Conservation (phyloP, 306 rosid species). For the Chamaecrista fasciculata region DNA sequence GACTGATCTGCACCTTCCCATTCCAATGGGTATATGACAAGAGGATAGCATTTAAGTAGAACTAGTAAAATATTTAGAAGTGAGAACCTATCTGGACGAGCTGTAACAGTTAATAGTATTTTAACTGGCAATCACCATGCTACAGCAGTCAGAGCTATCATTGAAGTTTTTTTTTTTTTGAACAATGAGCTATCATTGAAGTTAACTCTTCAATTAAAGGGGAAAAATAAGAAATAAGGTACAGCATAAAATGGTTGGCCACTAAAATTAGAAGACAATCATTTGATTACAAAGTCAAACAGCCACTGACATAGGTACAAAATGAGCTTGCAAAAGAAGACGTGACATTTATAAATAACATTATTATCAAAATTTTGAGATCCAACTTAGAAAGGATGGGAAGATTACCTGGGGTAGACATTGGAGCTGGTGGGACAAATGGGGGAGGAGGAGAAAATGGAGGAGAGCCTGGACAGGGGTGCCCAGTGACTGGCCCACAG, state of each 20-base stretch:
- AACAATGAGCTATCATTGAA: no score
- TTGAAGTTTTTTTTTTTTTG: no score
- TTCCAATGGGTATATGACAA: neutral
- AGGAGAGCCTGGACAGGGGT: slow-evolving; percentile 98
- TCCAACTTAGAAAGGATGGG: slow-evolving; percentile 9
- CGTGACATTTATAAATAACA: neutral
- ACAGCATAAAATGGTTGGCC: neutral
- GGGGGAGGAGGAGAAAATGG: slow-evolving; percentile 99
- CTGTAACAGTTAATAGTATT: slow-evolving; percentile 6
- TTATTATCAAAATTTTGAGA: slow-evolving; percentile 1
- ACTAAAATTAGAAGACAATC: neutral
- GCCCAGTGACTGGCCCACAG: slow-evolving; percentile 97
- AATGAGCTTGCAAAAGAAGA: neutral
- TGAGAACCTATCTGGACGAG: neutral
- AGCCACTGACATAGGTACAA: neutral
- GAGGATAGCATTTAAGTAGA: neutral
- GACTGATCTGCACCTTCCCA: neutral
- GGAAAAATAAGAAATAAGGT: neutral
- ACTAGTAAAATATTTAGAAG: neutral
- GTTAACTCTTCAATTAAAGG: neutral
- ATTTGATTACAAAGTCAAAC: neutral
- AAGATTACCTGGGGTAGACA: slow-evolving; percentile 76
- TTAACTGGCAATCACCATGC: neutral
- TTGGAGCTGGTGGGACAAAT: slow-evolving; percentile 89
- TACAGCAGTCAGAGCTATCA: neutral